Conservation (phyloP, 1,284 basidiomycete species). For the Agroathelia rolfsii region DNA sequence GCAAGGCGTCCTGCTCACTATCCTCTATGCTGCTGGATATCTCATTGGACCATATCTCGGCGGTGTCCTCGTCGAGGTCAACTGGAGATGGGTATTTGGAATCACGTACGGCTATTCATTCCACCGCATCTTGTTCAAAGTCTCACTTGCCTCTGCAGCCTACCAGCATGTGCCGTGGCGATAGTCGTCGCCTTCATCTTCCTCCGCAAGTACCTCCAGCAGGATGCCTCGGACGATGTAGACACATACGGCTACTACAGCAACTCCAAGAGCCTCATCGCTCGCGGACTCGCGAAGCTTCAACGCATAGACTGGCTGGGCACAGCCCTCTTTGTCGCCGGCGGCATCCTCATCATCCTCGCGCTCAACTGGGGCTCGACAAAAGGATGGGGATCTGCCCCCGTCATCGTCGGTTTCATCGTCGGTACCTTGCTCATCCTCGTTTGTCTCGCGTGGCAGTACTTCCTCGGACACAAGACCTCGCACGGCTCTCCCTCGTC, state of each 20-base stretch:
- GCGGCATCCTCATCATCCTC: slow-evolving; percentile 16
- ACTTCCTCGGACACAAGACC: slow-evolving; percentile 6
- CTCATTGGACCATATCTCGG: slow-evolving; percentile 28
- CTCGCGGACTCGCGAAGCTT: slow-evolving; percentile 13
- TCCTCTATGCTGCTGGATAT: slow-evolving; percentile 27
- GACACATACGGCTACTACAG: neutral
- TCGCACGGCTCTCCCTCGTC: neutral
- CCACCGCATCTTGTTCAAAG: neutral
- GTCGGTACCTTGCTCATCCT: slow-evolving; percentile 14
- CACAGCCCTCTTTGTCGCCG: slow-evolving; percentile 14
- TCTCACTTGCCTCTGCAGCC: slow-evolving; percentile 13
- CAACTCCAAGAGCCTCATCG: neutral
- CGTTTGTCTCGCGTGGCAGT: slow-evolving; percentile 14
- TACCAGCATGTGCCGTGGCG: slow-evolving; percentile 12
- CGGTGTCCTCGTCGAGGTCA: slow-evolving; percentile 22
- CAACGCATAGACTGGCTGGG: slow-evolving; percentile 15
- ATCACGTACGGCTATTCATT: slow-evolving; percentile 24
- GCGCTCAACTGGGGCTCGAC: slow-evolving; percentile 17
- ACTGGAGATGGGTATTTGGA: slow-evolving; percentile 31
- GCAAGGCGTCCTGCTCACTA: slow-evolving; percentile 22
- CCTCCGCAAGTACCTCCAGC: slow-evolving; percentile 21
- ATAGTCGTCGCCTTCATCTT: slow-evolving; percentile 24
- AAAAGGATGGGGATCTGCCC: slow-evolving; percentile 11
- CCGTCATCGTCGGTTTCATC: slow-evolving; percentile 14
- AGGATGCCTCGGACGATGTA: no score